phyloP scores from a whole-genome alignment of 2,329 filamentous ascomycete genomes.

The Sporothrix globosa region DNA sequence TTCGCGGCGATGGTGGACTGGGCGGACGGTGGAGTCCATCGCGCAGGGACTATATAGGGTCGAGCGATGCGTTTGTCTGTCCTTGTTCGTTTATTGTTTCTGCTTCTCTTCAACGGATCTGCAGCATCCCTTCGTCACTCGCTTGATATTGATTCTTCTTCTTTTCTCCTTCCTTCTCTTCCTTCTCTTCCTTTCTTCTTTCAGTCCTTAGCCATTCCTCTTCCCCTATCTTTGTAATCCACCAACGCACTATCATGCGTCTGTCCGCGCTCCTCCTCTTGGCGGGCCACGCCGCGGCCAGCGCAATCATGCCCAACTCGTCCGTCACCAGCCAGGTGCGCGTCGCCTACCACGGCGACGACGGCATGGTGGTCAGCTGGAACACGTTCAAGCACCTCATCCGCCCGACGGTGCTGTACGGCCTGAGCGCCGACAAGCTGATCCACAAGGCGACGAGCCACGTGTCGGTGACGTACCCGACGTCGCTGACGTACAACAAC shows the following conservation, averaged over 20 bases:
- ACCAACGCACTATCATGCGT: not conserved
- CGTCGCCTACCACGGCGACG: conserved; percentile 32
- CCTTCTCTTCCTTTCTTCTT: not conserved
- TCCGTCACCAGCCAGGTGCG: conserved; percentile 31
- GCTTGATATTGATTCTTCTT: not conserved
- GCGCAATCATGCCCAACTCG: no score
- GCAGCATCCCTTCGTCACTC: conserved; percentile 19
- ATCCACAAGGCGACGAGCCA: conserved; percentile 38
- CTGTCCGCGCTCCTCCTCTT: not conserved
- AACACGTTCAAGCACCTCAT: conserved; percentile 42
- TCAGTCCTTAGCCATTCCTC: no score
- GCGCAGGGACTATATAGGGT: not conserved
- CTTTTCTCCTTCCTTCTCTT: not conserved
- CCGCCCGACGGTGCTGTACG: conserved; percentile 42
- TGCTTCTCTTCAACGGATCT: conserved; percentile 19
- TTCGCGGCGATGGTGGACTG: not conserved
- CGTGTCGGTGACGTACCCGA: conserved; percentile 42
- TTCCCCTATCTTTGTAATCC: not conserved
- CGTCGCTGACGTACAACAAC: conserved; percentile 46
- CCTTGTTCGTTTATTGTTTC: not conserved
- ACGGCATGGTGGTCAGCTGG: conserved; percentile 42
- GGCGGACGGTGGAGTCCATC: no score
- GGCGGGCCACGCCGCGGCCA: conserved; percentile 2
- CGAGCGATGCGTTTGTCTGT: not conserved
- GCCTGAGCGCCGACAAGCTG: conserved; percentile 37